Base-by-base conservation (phyloP, 78 protist species). In the Reticulomyxa filosa region DNA sequence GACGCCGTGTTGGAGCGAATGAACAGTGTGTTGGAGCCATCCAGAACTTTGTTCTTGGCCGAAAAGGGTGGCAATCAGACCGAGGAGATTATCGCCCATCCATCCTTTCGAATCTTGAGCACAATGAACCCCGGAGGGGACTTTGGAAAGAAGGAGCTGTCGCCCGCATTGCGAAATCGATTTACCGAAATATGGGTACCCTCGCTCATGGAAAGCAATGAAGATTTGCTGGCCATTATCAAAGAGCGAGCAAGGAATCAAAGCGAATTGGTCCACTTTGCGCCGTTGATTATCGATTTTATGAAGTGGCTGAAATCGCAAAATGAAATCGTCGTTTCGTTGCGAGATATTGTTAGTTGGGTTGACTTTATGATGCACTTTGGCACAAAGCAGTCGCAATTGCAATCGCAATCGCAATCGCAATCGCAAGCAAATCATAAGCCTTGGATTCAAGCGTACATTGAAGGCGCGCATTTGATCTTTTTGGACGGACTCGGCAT, bases 101-200 rank as follows among this genome's bases (percentile, higher is more conserved):
- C 7, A 10, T 1, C 46, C 46, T 5, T 5, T 5, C 53, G 11
- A 4, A 20, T 36, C 29, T n/a, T 5, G 11, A 46, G 52, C 13
- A 59, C 65, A 17, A 59, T 59, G 65, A 38, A 38, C 56, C 7
- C 57, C 6, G 72, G 81, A n/a, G 99, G 98, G 7, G 99, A 95
- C 61, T 93, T 82, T 63, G 99, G 99, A 35, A 97, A 97, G 78
- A 84, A 81, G 57, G 99, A 97, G 73, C 79, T 97, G 22, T 83
- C 93, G 0, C 99, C 99, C 0, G 99, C 99, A 20, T 85, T 97
- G 50, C 73, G 99, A 48, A 92, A 83, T 65, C 83, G 99, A 23
- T 74, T 79, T 72, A 87, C 94, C 2, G 94, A 87, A 56, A 56
- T 94, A 17, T 94, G 97, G 96, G 90, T 81, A 2, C 88, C 94